These are phyloP conservation scores for Candida succiphila DNA, from an alignment of 805 yeast species.

Conservation along the genomic window DNA sequence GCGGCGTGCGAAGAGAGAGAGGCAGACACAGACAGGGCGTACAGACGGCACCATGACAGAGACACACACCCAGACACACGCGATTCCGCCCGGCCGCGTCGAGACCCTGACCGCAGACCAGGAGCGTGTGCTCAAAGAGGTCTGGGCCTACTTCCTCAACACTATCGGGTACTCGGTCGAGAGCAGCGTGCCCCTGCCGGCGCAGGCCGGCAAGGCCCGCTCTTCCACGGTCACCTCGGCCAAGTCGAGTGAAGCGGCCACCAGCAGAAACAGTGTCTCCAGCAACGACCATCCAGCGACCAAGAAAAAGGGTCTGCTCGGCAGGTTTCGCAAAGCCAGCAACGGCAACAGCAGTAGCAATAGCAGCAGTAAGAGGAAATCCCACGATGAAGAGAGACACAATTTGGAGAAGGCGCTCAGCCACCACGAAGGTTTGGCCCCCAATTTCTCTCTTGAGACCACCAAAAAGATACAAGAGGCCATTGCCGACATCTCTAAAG, in stretches of 20 bases:
- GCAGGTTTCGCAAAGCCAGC: conserved; percentile 18
- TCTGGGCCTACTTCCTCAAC: conserved; percentile 57
- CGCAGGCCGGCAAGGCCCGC: conserved; percentile 5
- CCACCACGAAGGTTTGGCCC: conserved; percentile 14
- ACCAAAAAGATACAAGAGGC: conserved; percentile 35
- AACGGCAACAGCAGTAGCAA: too few species aligned
- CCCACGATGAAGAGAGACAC: conserved; percentile 9
- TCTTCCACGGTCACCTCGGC: conserved; percentile 18
- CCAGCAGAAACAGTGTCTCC: conserved; percentile 3
- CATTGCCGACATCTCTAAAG: conserved; percentile 41
- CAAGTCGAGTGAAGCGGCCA: conserved; percentile 11
- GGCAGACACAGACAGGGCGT: too few species aligned
- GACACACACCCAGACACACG: too few species aligned
- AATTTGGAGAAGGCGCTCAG: conserved; percentile 10
- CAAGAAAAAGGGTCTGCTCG: conserved; percentile 21
- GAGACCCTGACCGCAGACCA: conserved; percentile 42
- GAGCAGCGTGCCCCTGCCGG: conserved; percentile 5
- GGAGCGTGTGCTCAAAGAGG: conserved; percentile 55
- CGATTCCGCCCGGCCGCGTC: conserved; percentile 29
- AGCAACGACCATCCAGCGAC: conserved; percentile 6
- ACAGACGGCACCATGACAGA: too few species aligned
- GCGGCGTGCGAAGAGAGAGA: too few species aligned
- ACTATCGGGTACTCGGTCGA: conserved; percentile 41
- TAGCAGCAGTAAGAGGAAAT: conserved; percentile 12
- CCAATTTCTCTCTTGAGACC: conserved; percentile 18